Evolutionary conservation across 2,329 filamentous ascomycete genomes (phyloP).

Genomic region (Penicillium expansum): DNA sequence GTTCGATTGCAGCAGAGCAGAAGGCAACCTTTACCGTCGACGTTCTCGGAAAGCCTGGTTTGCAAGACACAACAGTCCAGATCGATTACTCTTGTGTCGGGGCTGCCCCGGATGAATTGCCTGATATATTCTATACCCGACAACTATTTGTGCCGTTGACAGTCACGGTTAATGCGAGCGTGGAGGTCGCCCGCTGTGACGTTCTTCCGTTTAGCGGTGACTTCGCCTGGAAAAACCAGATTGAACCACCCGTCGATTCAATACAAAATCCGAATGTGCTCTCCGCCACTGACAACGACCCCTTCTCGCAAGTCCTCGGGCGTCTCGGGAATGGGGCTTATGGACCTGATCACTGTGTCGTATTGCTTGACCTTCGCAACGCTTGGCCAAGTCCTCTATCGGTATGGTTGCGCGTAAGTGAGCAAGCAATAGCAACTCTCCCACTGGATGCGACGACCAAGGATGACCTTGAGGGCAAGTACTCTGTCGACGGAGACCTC

Average conservation of each 20-base stretch:
- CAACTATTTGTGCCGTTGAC: constrained; percentile 77
- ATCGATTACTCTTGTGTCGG: constrained; percentile 86
- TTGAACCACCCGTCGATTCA: constrained; percentile 11
- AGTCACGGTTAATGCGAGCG: constrained; percentile 86
- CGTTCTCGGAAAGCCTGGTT: constrained; percentile 78
- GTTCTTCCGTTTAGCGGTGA: constrained; percentile 68
- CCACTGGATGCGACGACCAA: constrained; percentile 11
- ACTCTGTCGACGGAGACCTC: constrained; percentile 46
- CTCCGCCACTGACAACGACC: constrained; percentile 33
- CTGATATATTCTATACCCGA: constrained; percentile 76
- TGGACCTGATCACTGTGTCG: constrained; percentile 66
- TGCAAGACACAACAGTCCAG: constrained; percentile 75
- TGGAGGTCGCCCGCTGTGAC: constrained; percentile 78
- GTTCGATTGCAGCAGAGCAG: constrained; percentile 64
- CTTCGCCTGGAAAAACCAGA: constrained; percentile 61
- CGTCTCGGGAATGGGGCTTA: constrained; percentile 42
- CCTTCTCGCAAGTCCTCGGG: constrained; percentile 48
- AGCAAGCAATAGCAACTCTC: constrained; percentile 20
- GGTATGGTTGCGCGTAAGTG: constrained; percentile 56
- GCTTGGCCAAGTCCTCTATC: constrained; percentile 80
- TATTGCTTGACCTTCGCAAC: constrained; percentile 82
- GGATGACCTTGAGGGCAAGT: constrained; percentile 25
- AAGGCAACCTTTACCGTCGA: constrained; percentile 76
- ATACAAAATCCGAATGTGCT: constrained; percentile 12
- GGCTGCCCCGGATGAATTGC: constrained; percentile 63